Evolutionary conservation across 208 protist genomes (phyloP).

Genomic region (Acanthamoeba lenticulata): DNA sequence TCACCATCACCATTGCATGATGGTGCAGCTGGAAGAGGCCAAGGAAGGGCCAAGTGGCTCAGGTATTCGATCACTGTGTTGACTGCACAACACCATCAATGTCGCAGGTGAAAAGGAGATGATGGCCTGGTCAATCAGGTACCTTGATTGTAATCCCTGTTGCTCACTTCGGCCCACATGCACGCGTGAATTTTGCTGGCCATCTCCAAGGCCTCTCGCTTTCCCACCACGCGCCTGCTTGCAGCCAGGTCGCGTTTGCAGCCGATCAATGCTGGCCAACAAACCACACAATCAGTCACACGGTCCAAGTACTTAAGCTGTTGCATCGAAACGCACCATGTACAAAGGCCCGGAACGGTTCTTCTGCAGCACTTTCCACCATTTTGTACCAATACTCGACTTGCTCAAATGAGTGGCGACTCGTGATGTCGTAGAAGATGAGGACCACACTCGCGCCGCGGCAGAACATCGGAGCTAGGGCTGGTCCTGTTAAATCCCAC

Average conservation of each 20-base stretch:
- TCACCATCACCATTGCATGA: not conserved
- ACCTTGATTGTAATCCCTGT: not conserved
- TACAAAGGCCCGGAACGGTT: not conserved
- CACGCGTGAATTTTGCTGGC: not conserved
- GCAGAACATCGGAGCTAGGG: conserved; percentile 31
- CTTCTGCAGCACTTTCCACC: not conserved
- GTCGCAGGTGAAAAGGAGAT: not conserved
- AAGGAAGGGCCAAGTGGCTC: not conserved
- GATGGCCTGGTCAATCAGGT: not conserved
- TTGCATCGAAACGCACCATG: not conserved
- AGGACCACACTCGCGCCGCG: conserved; percentile 3
- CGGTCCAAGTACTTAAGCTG: not conserved
- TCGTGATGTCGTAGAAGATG: conserved; percentile 45
- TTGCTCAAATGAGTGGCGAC: conserved; percentile 15
- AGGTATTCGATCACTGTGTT: not conserved
- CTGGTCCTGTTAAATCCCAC: conserved; percentile 66
- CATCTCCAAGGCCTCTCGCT: not conserved
- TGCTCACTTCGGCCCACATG: not conserved
- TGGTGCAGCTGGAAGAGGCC: not conserved
- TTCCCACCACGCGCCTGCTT: not conserved
- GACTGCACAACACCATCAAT: not conserved
- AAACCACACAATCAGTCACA: not conserved
- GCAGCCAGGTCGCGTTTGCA: not conserved
- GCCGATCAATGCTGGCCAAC: not conserved
- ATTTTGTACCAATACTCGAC: not conserved